Percentiles rank a stretch among this genome's conserved stretches.
These are phyloP conservation scores for Phytophthora pinifolia DNA, from an alignment of 352 stramenopile species.

Conservation along the genomic window DNA sequence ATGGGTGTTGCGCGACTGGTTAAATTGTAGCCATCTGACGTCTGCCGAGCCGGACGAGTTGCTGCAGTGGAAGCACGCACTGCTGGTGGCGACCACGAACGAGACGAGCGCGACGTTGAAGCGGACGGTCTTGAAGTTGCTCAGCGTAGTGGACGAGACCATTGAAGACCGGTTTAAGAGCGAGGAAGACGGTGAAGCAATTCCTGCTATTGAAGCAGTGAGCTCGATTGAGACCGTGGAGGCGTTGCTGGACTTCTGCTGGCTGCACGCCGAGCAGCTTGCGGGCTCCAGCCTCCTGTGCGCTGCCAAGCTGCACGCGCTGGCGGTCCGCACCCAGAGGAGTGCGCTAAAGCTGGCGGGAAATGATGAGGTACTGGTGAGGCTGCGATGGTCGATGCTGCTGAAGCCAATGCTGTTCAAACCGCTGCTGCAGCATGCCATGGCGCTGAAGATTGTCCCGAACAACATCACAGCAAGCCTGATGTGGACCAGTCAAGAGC, in stretches of 20 bases:
- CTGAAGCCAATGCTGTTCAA: slow-evolving; percentile 49
- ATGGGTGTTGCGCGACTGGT: slow-evolving; percentile 39
- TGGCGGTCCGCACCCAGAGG: slow-evolving; percentile 20
- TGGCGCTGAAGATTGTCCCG: slow-evolving; percentile 31
- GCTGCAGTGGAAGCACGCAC: slow-evolving; percentile 35
- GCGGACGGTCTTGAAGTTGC: slow-evolving; percentile 21
- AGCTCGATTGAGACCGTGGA: slow-evolving; percentile 21
- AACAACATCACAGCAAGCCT: background rate
- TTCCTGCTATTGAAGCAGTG: background rate
- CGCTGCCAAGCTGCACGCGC: slow-evolving; percentile 41
- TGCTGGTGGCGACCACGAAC: slow-evolving; percentile 35
- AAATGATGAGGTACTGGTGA: slow-evolving; percentile 29
- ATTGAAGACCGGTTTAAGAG: slow-evolving; percentile 1
- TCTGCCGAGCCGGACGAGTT: slow-evolving; percentile 7
- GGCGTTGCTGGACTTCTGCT: slow-evolving; percentile 49
- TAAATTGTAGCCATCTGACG: slow-evolving; percentile 26
- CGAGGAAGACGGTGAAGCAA: background rate
- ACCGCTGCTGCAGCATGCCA: slow-evolving; percentile 31
- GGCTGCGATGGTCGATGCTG: slow-evolving; percentile 43
- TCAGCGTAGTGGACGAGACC: slow-evolving; percentile 22
- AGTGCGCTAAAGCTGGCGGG: slow-evolving; percentile 15
- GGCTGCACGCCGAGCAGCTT: slow-evolving; percentile 34
- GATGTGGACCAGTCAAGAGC: slow-evolving; percentile 9
- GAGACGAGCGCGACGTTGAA: slow-evolving; percentile 34
- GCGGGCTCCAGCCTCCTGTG: slow-evolving; percentile 38